Base-by-base conservation (phyloP, 805 yeast species). In the Clavispora santaluciae region DNA sequence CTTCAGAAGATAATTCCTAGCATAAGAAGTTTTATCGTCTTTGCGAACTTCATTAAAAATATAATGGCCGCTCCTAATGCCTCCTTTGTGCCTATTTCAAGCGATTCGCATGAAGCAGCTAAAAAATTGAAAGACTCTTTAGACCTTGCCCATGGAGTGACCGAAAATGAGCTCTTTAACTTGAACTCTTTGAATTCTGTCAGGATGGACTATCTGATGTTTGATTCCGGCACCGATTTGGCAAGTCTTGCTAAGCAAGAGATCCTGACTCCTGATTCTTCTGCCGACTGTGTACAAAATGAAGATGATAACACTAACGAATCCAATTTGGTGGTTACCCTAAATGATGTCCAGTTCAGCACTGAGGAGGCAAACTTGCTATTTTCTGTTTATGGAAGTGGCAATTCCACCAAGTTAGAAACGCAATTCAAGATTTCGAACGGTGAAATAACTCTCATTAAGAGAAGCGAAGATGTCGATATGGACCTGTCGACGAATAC, bases 121-220 rank as follows among this genome's bases (percentile, higher is more conserved):
- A 55, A 57, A 36, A 65, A 54, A 37, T 50, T 69, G 29, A 60
- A 60, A 34, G 62, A 63, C 24, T 55, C 71, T 3, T 55, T 68
- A 26, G 63, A 62, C 39, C 47, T 69, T 18, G 48, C 70, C 3
- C 54, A 56, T 26, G 64, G 65, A 39, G 68, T 64, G 17, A 60
- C 70, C 1, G 68, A 66, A 40, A 72, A 66, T 38, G 72, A 69
- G 45, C 53, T 68, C 10, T 41, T 63, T 16, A 64, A 66, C 7
- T 51, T 69, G 34, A 63, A 52, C 49, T 59, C 66, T 2, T 28
- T 28, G 20, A 28, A 28, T 4, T 16, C 31, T 7, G 49, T 61
- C 2, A 45, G 61, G 3, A 28, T 38, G 17, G 50, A 50, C 12
- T 45, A 48, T 26, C 38, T 46, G 36, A 38, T 46, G 39, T 35